Conservation (phyloP, 768 basidiomycete genomes). For the Xanthoconium purpureum region DNA sequence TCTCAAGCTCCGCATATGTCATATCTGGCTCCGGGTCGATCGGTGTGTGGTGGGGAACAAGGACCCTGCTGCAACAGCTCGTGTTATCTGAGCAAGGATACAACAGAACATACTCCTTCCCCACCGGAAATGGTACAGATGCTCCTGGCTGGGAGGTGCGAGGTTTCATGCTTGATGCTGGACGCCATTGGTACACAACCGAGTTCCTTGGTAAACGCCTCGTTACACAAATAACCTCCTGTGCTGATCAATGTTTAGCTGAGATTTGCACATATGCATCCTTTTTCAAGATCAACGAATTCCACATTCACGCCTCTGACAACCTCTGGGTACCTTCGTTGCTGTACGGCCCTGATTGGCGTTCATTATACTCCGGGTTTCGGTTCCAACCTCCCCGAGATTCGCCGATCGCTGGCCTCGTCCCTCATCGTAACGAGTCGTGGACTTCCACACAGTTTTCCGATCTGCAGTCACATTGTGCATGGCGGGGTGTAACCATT, state of each 20-base stretch:
- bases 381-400: slow-evolving; percentile 37
- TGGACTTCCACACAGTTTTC: slow-evolving; percentile 35
- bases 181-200: slow-evolving; percentile 43
- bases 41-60: slow-evolving; percentile 45
- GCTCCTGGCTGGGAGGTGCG: slow-evolving; percentile 44
- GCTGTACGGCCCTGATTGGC: slow-evolving; percentile 39
- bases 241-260: slow-evolving; percentile 20
- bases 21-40: slow-evolving; percentile 35
- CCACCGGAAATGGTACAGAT: slow-evolving; percentile 36
- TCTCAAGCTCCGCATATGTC: slow-evolving; percentile 28
- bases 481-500: slow-evolving; percentile 37
- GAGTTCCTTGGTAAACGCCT: slow-evolving; percentile 34
- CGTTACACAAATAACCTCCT: not conserved
- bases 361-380: slow-evolving; percentile 40
- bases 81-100: slow-evolving; percentile 19
- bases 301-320: slow-evolving; percentile 44
- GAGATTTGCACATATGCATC: slow-evolving; percentile 44
- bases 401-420: slow-evolving; percentile 35
- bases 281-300: slow-evolving; percentile 44
- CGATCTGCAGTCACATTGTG: slow-evolving; percentile 36
- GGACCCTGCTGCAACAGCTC: slow-evolving; percentile 42
- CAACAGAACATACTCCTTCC: slow-evolving; percentile 19
- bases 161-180: slow-evolving; percentile 46
- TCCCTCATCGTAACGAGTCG: slow-evolving; percentile 40
- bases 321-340: slow-evolving; percentile 41